Evolutionary conservation across 2,329 filamentous ascomycete genomes (phyloP).

Genomic region (Diaporthe ilicicola): DNA sequence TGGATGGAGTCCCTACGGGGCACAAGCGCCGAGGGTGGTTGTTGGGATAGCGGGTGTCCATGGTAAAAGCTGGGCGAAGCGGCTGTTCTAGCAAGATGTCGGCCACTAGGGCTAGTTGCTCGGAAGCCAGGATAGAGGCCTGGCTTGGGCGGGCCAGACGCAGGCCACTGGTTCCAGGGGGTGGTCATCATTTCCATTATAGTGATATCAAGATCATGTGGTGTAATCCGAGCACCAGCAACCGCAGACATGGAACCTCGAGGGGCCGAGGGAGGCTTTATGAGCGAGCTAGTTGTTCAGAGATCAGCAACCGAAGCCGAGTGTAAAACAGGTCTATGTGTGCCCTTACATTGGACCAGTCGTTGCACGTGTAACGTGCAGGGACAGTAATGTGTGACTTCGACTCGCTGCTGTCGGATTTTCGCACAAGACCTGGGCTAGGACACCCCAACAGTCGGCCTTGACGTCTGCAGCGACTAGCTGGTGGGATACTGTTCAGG

Average conservation of each 20-base stretch:
- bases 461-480: slow-evolving; percentile 14
- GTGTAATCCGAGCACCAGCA: slow-evolving; percentile 37
- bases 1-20: slow-evolving; percentile 18
- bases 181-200: slow-evolving; percentile 48
- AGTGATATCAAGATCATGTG: slow-evolving; percentile 43
- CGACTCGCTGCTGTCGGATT: background rate
- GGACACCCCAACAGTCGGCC: background rate
- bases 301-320: slow-evolving; percentile 26
- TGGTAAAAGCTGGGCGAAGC: slow-evolving; percentile 10
- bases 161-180: slow-evolving; percentile 42
- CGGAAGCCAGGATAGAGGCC: slow-evolving; percentile 31
- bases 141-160: slow-evolving; percentile 39
- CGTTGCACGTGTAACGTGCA: slow-evolving; percentile 2
- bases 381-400: slow-evolving; percentile 20
- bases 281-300: background rate
- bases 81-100: background rate
- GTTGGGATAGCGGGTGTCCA: slow-evolving; percentile 7
- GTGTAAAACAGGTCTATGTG: background rate
- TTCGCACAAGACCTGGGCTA: background rate
- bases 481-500: background rate
- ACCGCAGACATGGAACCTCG: slow-evolving; percentile 44
- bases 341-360: slow-evolving; percentile 7
- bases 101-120: background rate
- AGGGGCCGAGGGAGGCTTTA: slow-evolving; percentile 30
- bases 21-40: background rate